Evolutionary conservation across 2,329 filamentous ascomycete genomes (phyloP).

Genomic region (Phialophora expanda): DNA sequence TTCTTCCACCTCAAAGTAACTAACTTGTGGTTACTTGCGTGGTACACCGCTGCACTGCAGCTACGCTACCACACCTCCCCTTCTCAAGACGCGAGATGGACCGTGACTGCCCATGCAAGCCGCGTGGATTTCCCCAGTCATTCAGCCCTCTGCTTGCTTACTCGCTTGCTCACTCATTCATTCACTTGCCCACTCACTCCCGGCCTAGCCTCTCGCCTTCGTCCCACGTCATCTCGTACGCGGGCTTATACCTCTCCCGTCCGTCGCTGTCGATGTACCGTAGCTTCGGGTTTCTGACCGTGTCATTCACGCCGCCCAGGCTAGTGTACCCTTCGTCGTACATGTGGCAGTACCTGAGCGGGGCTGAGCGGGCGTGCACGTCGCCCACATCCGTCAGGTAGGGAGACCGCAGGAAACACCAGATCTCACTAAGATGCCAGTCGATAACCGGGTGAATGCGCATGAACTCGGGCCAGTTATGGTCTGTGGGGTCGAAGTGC

Average conservation of each 20-base stretch:
- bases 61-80: no score
- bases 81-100: not conserved
- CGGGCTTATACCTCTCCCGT: constrained; percentile 65
- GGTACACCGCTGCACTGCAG: no score
- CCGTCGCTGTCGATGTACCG: constrained; percentile 45
- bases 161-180: not conserved
- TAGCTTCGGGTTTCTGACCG: constrained; percentile 82
- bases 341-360: constrained; percentile 77
- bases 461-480: constrained; percentile 90
- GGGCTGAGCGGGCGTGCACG: not conserved
- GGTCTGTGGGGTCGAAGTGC: constrained; percentile 85
- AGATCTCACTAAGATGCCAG: constrained; percentile 95
- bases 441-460: constrained; percentile 94
- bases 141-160: no score
- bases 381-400: constrained; percentile 62
- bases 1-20: no score
- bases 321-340: constrained; percentile 92
- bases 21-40: no score
- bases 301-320: constrained; percentile 88
- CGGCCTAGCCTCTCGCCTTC: constrained; percentile 79
- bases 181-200: constrained; percentile 49
- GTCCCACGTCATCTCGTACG: constrained; percentile 76
- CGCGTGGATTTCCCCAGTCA: no score
- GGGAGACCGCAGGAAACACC: constrained; percentile 71
- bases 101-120: not conserved